Evolutionary conservation across 768 basidiomycete genomes (phyloP), one percentile per base, ranked within the genome.

Genomic region (Coprinopsis strossmayeri): DNA sequence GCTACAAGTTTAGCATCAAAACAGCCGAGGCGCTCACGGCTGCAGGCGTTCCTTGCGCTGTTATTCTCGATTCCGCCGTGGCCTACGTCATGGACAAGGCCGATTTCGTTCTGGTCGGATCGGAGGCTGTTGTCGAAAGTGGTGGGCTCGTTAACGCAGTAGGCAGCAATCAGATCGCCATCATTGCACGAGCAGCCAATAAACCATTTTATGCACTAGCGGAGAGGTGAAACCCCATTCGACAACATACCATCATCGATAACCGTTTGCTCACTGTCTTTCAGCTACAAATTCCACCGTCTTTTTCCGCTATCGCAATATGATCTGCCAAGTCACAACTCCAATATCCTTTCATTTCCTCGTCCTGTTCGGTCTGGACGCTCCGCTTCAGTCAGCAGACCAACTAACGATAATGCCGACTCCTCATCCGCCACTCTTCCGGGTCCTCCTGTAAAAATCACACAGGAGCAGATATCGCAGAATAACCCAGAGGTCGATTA

Each of bases 61-160:
- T 98, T 47, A 85, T 99, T 10, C 79, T 98, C 50, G 96, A 99
- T 67, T 91, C 91, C 12, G 93, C 95, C 1, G 94, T 98, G 3
- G 91, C 91, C 32, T 98, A 97, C 69, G 82, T 91, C 57, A 97
- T 99, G 87, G 91, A 95, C 55, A 85, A 88, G 57, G 91, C 95
- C 17, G 91, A 95, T 64, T 87, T 95, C 63, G 88, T 95, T 43
- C 78, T 99, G 41, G 93, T 98, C 34, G 96, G 96, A 26, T 93
- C 93, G 34, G 96, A 99, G 70, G 96, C 94, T 5, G 94, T 99
- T 23, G 95, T 96, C 3, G 96, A 98, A 67, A 92, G 89, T 53
- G 96, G 96, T 37, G 91, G 93, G 3, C 69, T 91, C 52, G 81
- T 94, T 57, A 93, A 93, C 61, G 90, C 87, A 45, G 87, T 98